Evolutionary conservation across 2,329 filamentous ascomycete species (phyloP).

Genomic region (Cyanodermella asteris): DNA sequence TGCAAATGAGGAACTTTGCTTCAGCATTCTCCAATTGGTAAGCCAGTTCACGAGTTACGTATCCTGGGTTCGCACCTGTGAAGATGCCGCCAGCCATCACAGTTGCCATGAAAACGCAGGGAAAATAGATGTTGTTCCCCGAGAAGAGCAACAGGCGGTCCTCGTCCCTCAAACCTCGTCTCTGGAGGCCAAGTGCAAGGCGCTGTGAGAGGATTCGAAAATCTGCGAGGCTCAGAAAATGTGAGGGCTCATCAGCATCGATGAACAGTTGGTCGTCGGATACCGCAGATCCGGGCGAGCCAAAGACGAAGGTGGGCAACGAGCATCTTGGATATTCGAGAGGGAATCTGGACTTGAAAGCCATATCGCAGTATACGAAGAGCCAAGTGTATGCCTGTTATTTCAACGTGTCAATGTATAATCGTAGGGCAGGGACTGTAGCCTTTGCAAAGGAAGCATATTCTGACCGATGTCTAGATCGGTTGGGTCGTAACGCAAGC

Average conservation of each 20-base stretch:
- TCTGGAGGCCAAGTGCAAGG: constrained; percentile 44
- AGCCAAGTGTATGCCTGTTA: too few species aligned
- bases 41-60: constrained; percentile 47
- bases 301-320: constrained; percentile 27
- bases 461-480: too few species aligned
- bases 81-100: constrained; percentile 63
- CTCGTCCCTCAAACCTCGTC: constrained; percentile 41
- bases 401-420: too few species aligned
- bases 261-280: constrained; percentile 25
- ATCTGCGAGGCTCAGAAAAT: constrained; percentile 39
- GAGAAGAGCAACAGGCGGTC: constrained; percentile 56
- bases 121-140: constrained; percentile 52
- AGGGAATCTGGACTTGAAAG: constrained; percentile 28
- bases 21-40: constrained; percentile 53
- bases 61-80: constrained; percentile 51
- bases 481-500: too few species aligned
- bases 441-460: too few species aligned
- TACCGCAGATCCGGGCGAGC: constrained; percentile 24
- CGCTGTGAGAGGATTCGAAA: constrained; percentile 53
- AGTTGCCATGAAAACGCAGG: constrained; percentile 46
- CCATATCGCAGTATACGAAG: too few species aligned
- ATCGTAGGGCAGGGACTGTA: too few species aligned
- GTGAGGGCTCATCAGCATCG: constrained; percentile 43
- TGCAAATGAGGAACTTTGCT: too few species aligned
- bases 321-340: constrained; percentile 24